Conservation (phyloP, 73 alveolate genomes). For the Paraurostyla sp. region DNA sequence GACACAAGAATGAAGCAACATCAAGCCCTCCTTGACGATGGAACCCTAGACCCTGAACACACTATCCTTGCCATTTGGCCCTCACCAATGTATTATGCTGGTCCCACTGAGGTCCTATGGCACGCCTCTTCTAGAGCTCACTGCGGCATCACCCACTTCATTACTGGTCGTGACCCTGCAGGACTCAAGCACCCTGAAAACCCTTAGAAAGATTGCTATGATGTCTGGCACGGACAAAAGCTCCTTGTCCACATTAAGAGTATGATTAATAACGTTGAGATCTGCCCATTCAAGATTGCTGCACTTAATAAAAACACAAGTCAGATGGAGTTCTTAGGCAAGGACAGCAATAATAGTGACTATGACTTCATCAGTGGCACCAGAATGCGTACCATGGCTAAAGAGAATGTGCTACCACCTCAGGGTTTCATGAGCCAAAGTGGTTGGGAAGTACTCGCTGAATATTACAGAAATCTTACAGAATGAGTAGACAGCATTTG, state of each 20-base stretch:
- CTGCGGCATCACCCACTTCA: conserved; percentile 66
- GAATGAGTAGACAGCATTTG: conserved; percentile 5
- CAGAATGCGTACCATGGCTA: conserved; percentile 69
- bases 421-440: conserved; percentile 67
- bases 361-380: conserved; percentile 74
- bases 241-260: conserved; percentile 50
- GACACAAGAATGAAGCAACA: conserved; percentile 73
- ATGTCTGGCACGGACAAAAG: conserved; percentile 79
- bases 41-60: conserved; percentile 54
- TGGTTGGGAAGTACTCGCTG: conserved; percentile 79
- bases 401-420: conserved; percentile 65
- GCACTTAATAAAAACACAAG: conserved; percentile 63
- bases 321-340: conserved; percentile 62
- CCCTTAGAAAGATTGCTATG: conserved; percentile 57
- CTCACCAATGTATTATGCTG: conserved; percentile 80
- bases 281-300: conserved; percentile 76
- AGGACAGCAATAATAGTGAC: conserved; percentile 48
- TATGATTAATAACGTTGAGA: conserved; percentile 60
- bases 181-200: conserved; percentile 80
- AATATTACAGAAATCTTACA: conserved; percentile 56
- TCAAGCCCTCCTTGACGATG: conserved; percentile 76
- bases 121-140: conserved; percentile 79
- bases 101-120: conserved; percentile 82
- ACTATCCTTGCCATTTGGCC: conserved; percentile 82
- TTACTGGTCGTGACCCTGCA: conserved; percentile 83